A percentile compares a stretch with the other conserved stretches of the same genome.
Evolutionary conservation across 768 basidiomycete species (phyloP).

Genomic region (Boletus vermiculosoides): DNA sequence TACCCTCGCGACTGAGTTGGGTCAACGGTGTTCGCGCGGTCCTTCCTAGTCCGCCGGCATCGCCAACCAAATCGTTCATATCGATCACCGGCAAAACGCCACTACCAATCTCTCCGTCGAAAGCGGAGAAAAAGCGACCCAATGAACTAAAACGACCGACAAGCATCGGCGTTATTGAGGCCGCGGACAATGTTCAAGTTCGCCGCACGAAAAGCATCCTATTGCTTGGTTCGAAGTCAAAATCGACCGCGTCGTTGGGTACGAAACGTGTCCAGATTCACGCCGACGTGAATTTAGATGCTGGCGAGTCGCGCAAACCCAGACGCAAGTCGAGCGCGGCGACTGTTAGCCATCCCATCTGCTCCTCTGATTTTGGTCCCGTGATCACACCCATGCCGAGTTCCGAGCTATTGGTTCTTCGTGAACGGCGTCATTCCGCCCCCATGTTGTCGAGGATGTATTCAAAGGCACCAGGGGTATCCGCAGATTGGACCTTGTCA

Average conservation of each 20-base stretch:
- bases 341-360: constrained; percentile 1
- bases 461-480: neutral
- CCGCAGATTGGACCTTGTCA: constrained; percentile 31
- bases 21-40: constrained; percentile 25
- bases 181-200: constrained; percentile 25
- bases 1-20: constrained; percentile 33
- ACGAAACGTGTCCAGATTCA: constrained; percentile 32
- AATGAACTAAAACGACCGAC: constrained; percentile 21
- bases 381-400: constrained; percentile 1
- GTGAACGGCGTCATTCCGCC: constrained; percentile 33
- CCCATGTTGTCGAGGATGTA: constrained; percentile 20
- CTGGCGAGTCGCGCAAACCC: constrained; percentile 11
- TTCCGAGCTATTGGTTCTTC: constrained; percentile 21
- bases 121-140: constrained; percentile 6
- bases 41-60: constrained; percentile 33
- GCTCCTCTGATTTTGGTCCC: neutral
- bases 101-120: constrained; percentile 5
- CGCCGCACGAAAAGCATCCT: constrained; percentile 33
- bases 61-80: constrained; percentile 22
- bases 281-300: constrained; percentile 20
- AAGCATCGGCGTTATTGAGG: constrained; percentile 33
- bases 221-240: constrained; percentile 29
- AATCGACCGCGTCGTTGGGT: constrained; percentile 21
- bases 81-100: constrained; percentile 4
- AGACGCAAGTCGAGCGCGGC: constrained; percentile 31